Evolutionary conservation across 805 yeast species (phyloP).

Genomic region (Wickerhamomyces silvicola): DNA sequence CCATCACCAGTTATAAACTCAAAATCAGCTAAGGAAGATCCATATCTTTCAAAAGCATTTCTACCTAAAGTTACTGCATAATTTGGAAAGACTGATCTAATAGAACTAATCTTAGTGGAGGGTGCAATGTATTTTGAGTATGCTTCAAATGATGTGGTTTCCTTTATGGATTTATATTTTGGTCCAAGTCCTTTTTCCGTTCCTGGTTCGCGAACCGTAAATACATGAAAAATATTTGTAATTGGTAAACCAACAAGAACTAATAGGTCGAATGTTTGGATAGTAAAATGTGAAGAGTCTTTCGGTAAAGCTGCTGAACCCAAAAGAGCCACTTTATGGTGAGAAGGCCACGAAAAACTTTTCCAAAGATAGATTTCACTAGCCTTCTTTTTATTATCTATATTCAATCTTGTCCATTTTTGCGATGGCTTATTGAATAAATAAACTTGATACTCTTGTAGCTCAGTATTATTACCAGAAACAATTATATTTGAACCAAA

Average conservation of each 20-base stretch:
- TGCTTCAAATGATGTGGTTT: constrained; percentile 43
- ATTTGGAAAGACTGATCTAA: constrained; percentile 66
- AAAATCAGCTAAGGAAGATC: constrained; percentile 59
- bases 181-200: constrained; percentile 15
- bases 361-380: constrained; percentile 55
- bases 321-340: constrained; percentile 59
- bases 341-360: constrained; percentile 71
- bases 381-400: constrained; percentile 37
- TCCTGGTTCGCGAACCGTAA: constrained; percentile 6
- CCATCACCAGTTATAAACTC: constrained; percentile 69
- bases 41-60: constrained; percentile 63
- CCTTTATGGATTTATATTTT: constrained; percentile 7
- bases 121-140: constrained; percentile 76
- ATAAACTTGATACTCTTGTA: constrained; percentile 37
- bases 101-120: constrained; percentile 55
- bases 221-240: constrained; percentile 34
- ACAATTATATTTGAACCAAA: constrained; percentile 64
- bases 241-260: constrained; percentile 50
- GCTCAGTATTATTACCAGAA: constrained; percentile 49
- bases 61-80: constrained; percentile 74
- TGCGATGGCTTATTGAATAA: constrained; percentile 47
- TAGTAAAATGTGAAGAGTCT: constrained; percentile 24
- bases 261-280: constrained; percentile 39
- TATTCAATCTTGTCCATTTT: constrained; percentile 59
- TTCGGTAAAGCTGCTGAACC: constrained; percentile 33